Base-by-base conservation (phyloP, 768 basidiomycete species). In the Vararia minispora region DNA sequence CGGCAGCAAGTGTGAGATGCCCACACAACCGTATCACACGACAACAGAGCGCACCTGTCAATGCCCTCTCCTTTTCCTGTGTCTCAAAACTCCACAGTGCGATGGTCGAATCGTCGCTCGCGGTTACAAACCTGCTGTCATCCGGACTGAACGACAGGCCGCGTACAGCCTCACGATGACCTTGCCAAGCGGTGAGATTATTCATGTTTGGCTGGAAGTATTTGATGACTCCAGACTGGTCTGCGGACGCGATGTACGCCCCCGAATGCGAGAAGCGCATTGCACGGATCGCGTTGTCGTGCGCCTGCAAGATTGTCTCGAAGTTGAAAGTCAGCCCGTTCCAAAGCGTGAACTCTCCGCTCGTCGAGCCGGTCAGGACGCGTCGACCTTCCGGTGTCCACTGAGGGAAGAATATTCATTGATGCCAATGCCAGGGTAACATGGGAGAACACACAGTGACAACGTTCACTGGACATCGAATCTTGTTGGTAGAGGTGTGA, bases 121-220 rank as follows among this genome's bases (percentile, higher is more conserved):
- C 89, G 6, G 90, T 95, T 6, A 87, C 94, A 57, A 98, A 97
- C 27, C 86, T 66, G 21, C 72, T 71, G 54, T 99, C 95, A 54
- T 95, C 79, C 11, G 92, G 90, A 50, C 87, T 86, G 58, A 94
- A 98, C 44, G 75, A 85, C 25, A 97, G 64, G 0, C 89, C 91
- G 26, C 94, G 75, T 43, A 97, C 86, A 6, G 90, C 87, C 58
- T 97, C 94, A n/a, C 83, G 71, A n/a, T 95, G 94, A 0, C 90
- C 95, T 31, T 81, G 72, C 76, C 90, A 94, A 13, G 87, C 87
- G 5, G 85, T 88, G 50, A 99, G 63, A 57, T 99, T 99, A 68
- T 97, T 99, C 86, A 98, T 91, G 59, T 97, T 95, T 24, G 89
- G 89, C 48, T 97, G 91, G 55, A 97, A 99, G 63, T 98, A 99